phyloP scores from a whole-genome alignment of 2,329 filamentous ascomycete species.

The Cytospora piceae region DNA sequence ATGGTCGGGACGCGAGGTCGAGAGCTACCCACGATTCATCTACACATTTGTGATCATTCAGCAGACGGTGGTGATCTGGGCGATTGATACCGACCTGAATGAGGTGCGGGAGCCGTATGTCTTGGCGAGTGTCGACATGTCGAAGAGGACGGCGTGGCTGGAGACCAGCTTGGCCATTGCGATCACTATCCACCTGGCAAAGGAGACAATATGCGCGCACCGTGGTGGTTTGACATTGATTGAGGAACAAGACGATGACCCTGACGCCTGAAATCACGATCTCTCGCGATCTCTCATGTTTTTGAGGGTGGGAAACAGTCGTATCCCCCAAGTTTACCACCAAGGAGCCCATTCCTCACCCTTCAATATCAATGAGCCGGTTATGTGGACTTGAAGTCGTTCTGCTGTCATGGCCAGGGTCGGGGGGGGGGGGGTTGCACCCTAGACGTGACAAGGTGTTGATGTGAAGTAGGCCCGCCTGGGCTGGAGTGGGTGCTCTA shows the following conservation, averaged over 20 bases:
- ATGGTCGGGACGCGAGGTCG: constrained; percentile 25
- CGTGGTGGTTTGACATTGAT: constrained; percentile 23
- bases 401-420: neutral
- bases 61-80: constrained; percentile 51
- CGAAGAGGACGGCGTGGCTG: constrained; percentile 40
- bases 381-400: neutral
- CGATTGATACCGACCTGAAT: constrained; percentile 44
- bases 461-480: too few relatives aligned
- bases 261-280: constrained; percentile 31
- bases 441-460: too few relatives aligned
- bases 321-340: too few relatives aligned
- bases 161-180: constrained; percentile 39
- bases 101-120: constrained; percentile 31
- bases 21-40: constrained; percentile 37
- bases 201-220: constrained; percentile 34
- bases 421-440: neutral
- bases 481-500: neutral
- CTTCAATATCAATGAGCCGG: neutral
- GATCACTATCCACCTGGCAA: constrained; percentile 41
- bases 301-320: neutral
- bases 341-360: neutral
- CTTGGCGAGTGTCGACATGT: constrained; percentile 40
- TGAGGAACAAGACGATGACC: constrained; percentile 31
- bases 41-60: constrained; percentile 52
- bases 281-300: neutral